These are phyloP conservation scores for Nicotiana sylvestris DNA, from an alignment of 257 asterid species.

Conservation along the genomic window DNA sequence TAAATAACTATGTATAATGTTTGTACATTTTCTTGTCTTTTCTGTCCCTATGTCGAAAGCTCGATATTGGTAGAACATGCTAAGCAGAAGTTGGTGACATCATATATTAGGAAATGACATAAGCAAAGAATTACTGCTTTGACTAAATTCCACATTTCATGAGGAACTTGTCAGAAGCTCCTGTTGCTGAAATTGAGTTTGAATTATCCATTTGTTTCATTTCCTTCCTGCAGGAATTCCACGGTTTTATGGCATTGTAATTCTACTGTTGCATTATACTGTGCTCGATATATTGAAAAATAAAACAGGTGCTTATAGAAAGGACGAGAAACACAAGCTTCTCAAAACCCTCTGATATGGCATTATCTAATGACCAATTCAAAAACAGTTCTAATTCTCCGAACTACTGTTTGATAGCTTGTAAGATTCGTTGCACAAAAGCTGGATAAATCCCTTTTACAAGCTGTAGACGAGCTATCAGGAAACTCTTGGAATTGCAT, in stretches of 20 bases:
- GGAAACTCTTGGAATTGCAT: background rate
- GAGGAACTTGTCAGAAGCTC: slow-evolving; percentile 2
- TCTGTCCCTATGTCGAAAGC: slow-evolving; percentile 4
- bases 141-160: slow-evolving; percentile 3
- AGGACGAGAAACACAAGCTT: background rate
- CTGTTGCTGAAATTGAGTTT: background rate
- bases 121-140: background rate
- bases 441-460: background rate
- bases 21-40: background rate
- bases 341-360: background rate
- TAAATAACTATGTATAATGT: background rate
- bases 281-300: background rate
- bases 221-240: background rate
- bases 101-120: slow-evolving; percentile 2
- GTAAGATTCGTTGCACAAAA: background rate
- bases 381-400: background rate
- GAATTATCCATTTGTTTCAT: background rate
- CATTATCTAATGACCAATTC: background rate
- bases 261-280: background rate
- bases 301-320: background rate
- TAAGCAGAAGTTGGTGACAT: background rate
- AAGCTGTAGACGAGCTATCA: background rate
- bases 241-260: background rate
- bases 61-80: background rate
- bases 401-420: background rate